These are phyloP conservation scores for Gossypium sturtianum DNA, from an alignment of 345 rosid genomes.

Conservation along the genomic window DNA sequence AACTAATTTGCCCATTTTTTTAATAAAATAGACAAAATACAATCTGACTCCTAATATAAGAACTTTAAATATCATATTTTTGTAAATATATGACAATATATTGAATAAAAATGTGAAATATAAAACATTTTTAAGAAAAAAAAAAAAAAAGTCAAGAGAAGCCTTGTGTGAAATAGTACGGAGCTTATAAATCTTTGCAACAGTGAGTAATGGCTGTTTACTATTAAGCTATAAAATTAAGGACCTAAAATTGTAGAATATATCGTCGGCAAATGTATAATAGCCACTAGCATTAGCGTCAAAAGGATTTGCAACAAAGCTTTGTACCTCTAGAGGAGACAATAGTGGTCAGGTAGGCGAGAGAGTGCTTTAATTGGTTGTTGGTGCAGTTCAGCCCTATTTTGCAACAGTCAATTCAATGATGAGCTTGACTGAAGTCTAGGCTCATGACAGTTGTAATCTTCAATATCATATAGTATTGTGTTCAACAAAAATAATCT, in stretches of 20 bases:
- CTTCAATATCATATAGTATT: not conserved
- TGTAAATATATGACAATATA: no score
- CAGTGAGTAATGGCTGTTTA: not conserved
- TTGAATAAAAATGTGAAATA: no score
- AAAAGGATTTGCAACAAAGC: not conserved
- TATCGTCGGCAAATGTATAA: not conserved
- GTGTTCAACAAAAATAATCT: not conserved
- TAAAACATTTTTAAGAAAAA: no score
- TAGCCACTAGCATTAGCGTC: not conserved
- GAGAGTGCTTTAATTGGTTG: not conserved
- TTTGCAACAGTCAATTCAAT: not conserved
- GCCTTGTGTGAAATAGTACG: not conserved
- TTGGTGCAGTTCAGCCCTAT: not conserved
- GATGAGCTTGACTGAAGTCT: not conserved
- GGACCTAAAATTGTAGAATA: not conserved
- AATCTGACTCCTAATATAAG: no score
- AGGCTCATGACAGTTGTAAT: not conserved
- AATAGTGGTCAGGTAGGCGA: not conserved
- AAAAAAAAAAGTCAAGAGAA: no score
- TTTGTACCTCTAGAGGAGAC: not conserved
- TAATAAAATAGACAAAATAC: rapidly evolving
- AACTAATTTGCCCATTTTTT: no score
- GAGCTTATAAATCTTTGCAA: not conserved
- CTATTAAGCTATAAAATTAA: not conserved
- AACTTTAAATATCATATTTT: no score